Base-by-base conservation (phyloP, 2,329 filamentous ascomycete genomes). In the Monilinia vaccinii-corymbosi region DNA sequence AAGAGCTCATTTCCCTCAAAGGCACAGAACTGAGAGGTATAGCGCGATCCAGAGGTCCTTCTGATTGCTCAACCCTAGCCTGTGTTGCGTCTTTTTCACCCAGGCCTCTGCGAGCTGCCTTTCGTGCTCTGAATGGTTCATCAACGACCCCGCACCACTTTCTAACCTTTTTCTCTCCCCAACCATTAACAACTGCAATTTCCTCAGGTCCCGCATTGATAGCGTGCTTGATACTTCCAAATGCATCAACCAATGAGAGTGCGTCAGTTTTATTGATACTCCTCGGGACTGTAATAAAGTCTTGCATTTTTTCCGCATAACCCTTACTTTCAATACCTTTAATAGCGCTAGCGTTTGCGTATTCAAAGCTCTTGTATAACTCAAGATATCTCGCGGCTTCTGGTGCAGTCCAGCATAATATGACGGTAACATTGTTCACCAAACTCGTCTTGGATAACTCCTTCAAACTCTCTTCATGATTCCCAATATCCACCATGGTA, bases 211-310 rank as follows among this genome's bases (percentile, higher is more conserved):
- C 82, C 1, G 91, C 93, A 72, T 97, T 97, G 61, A 97, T 79
- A 0, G 93, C 93, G 42, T 88, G 89, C 66, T 86, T 84, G 61
- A 99, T 75, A 66, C 89, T 96, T 28, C 94, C 94, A 76, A 97
- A 99, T 55, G 91, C 91, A 66, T 89, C 89, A 40, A 97, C 91
- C 55, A 99, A 76, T 32, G 89, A 88, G 11, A 97, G 85, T 0
- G 94, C 91, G 74, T 99, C 94, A 1, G 91, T 91, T 74, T 96
- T 97, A 75, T 97, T 97, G 71, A 99, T 85, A 64, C 87, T 89
- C 60, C 92, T 79, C 3, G 94, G 93, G 2, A 90, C 86, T 0
- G 94, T 99, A 56, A 97, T 86, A 70, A 99, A 97, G 66, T 97
- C 93, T 10, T 94, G 86, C 61, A 99, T 80, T 61, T 87, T 88